Evolutionary conservation across 352 stramenopile species (phyloP).

Genomic region (Globisporangium canariense): DNA sequence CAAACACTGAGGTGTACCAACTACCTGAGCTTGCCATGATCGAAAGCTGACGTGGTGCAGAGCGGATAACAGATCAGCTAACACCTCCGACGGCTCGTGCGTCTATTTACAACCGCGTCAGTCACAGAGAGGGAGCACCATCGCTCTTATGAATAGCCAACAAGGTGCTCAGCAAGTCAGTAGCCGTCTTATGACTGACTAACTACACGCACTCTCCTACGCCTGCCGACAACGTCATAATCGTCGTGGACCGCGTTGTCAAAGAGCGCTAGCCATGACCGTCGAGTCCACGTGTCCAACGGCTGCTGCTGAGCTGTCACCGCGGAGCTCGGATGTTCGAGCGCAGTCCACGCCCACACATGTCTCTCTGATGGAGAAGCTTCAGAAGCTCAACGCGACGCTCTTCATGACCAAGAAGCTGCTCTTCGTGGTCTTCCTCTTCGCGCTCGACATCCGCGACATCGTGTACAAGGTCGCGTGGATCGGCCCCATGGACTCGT

Average conservation of each 20-base stretch:
- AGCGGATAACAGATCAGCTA: no score
- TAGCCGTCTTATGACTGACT: not conserved
- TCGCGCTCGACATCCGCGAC: conserved; percentile 22
- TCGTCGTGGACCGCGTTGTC: not conserved
- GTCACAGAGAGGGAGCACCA: not conserved
- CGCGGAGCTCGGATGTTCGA: not conserved
- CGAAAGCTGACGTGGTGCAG: not conserved
- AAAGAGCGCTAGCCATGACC: not conserved
- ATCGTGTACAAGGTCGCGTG: conserved; percentile 25
- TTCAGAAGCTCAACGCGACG: not conserved
- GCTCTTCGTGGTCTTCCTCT: conserved; percentile 13
- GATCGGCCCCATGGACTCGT: conserved; percentile 22
- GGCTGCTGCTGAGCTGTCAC: not conserved
- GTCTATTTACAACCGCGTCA: not conserved
- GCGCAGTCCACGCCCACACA: not conserved
- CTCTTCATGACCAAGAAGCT: conserved; percentile 14
- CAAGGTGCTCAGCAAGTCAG: not conserved
- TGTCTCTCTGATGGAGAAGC: not conserved
- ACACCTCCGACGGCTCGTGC: no score
- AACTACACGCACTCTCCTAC: no score
- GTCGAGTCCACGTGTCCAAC: not conserved
- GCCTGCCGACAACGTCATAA: no score
- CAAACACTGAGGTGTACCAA: no score
- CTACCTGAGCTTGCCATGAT: no score
- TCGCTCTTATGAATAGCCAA: not conserved